Base-by-base conservation (phyloP, 208 protist genomes). In the Crithidia fasciculata region DNA sequence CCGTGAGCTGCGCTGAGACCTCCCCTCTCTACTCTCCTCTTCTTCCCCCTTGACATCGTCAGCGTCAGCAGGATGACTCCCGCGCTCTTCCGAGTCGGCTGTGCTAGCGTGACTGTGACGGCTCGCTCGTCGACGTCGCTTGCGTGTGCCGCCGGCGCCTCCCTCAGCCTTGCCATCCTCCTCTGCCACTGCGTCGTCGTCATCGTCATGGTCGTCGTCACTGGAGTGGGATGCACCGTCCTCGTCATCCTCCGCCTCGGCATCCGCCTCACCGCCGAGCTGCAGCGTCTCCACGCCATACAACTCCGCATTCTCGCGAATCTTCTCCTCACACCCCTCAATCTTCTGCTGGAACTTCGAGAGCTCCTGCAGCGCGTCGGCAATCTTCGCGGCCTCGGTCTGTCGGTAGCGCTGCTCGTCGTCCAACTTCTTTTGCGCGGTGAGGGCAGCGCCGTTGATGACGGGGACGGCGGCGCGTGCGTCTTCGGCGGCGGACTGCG, bases 331-430 rank as follows among this genome's bases (percentile, higher is more conserved):
- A 70, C 87, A 92, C 36, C 85, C 84, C 9, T 95, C 88, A 66
- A 95, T 96, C 72, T 96, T 96, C 76, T 96, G 85, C 71, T 89
- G 82, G 76, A 89, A 95, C 77, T 97, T 92, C 37, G 80, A 83
- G 12, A 97, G 58, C 69, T 96, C 89, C 77, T 94, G 86, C 63
- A 95, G 69, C 36, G 86, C 83, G 61, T 96, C 88, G 6, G 89
- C 89, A 45, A 96, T 91, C 63, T 92, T 91, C 9, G 86, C 84
- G 15, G 80, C 62, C 70, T 95, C 82, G 12, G 87, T 86, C 76
- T 97, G 90, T 7, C 85, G 85, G 65, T 94, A 93, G 37, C 90
- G 84, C 73, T 92, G 78, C 63, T 92, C 86, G 66, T 98, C 90
- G 45, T 97, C 89, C 5, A 96, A 47, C 59, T 76, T 68, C 58